phyloP scores from a whole-genome alignment of 495 filamentous ascomycete genomes.

The Trichocladium antarcticum region DNA sequence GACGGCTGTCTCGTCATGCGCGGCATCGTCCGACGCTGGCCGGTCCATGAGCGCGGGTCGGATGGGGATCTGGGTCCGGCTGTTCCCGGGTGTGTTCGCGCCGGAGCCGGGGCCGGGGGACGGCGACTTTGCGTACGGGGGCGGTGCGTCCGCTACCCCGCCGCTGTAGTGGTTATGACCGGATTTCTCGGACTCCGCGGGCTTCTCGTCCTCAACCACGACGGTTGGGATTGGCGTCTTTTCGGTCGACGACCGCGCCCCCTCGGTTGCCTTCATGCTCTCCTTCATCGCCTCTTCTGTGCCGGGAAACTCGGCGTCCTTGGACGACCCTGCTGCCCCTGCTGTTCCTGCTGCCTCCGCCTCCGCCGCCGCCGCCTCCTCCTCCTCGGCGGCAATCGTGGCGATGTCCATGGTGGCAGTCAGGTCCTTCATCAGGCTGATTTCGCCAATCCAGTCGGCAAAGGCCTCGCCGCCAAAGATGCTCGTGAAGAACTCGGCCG shows the following conservation, averaged over 20 bases:
- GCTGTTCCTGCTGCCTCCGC: slow-evolving; percentile 48
- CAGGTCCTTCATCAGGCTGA: slow-evolving; percentile 83
- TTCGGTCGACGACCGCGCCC: slow-evolving; percentile 20
- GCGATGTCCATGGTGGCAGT: slow-evolving; percentile 88
- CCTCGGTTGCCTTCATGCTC: slow-evolving; percentile 32
- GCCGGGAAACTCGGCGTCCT: slow-evolving; percentile 38
- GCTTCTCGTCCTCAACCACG: slow-evolving; percentile 37
- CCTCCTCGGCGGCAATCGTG: slow-evolving; percentile 58
- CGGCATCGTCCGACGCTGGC: slow-evolving; percentile 59
- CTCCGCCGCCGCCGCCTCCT: slow-evolving; percentile 34
- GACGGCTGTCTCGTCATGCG: slow-evolving; percentile 59
- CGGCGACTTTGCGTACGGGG: slow-evolving; percentile 18
- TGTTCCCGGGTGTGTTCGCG: slow-evolving; percentile 44
- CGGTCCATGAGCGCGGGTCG: slow-evolving; percentile 81
- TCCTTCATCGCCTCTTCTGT: slow-evolving; percentile 39
- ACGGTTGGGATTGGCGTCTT: slow-evolving; percentile 22
- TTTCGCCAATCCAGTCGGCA: slow-evolving; percentile 80
- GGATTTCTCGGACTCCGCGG: neutral
- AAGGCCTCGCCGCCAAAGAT: slow-evolving; percentile 98
- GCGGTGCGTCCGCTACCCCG: slow-evolving; percentile 5
- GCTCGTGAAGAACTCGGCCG: slow-evolving; percentile 94
- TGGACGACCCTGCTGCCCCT: slow-evolving; percentile 21
- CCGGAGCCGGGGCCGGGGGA: slow-evolving; percentile 48
- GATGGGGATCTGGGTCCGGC: slow-evolving; percentile 49
- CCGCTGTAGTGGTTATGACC: neutral